Percentiles rank a stretch among this genome's conserved stretches.
Conservation (phyloP, 306 rosid species). For the Elaeagnus macrophylla region DNA sequence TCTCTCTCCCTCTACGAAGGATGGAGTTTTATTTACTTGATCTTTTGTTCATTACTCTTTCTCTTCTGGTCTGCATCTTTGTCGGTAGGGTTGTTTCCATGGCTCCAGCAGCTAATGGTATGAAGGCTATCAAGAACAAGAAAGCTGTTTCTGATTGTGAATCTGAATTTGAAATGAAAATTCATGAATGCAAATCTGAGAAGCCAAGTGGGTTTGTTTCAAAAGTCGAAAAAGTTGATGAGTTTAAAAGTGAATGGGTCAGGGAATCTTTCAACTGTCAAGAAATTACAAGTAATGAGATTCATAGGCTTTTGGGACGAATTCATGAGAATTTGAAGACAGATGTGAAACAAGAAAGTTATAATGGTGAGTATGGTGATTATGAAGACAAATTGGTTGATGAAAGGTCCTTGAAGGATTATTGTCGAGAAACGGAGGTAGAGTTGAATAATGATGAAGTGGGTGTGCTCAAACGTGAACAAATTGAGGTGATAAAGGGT, state of each 20-base stretch:
- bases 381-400: conserved; percentile 10
- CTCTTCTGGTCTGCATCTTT: conserved; percentile 32
- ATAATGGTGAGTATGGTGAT: not conserved
- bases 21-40: conserved; percentile 53
- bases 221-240: conserved; percentile 23
- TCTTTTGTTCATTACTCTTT: conserved; percentile 25
- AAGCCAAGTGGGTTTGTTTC: conserved; percentile 23
- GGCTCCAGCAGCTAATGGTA: conserved; percentile 14
- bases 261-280: conserved; percentile 15
- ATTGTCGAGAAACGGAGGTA: conserved; percentile 17
- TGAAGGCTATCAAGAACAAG: not conserved
- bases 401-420: conserved; percentile 16
- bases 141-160: conserved; percentile 8
- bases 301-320: not conserved
- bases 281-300: conserved; percentile 15
- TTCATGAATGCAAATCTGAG: conserved; percentile 22
- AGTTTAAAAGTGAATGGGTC: conserved; percentile 16
- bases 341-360: conserved; percentile 16
- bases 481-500: conserved; percentile 18
- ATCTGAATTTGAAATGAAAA: conserved; percentile 18
- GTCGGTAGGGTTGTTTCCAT: conserved; percentile 28
- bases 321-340: conserved; percentile 3
- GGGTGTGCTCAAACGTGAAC: conserved; percentile 8
- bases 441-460: conserved; percentile 11
- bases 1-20: conserved; percentile 9